phyloP scores from a whole-genome alignment of 495 filamentous ascomycete genomes.

The Penicillium nucicola region DNA sequence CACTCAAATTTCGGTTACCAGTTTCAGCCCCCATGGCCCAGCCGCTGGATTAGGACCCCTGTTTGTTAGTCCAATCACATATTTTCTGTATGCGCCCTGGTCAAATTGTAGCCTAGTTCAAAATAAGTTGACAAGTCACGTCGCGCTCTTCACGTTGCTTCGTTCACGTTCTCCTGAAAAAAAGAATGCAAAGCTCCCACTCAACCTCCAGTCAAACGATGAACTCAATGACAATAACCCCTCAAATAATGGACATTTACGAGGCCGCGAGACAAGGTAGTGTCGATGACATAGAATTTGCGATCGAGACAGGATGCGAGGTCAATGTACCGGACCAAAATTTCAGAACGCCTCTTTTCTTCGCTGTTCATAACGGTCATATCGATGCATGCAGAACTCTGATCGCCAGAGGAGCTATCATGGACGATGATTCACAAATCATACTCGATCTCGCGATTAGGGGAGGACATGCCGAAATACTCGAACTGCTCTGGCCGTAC shows the following conservation, averaged over 20 bases:
- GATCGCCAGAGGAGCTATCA: neutral
- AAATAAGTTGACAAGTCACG: too few species aligned
- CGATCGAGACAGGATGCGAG: neutral
- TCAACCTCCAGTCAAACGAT: too few species aligned
- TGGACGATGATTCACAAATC: neutral
- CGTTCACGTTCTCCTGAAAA: too few species aligned
- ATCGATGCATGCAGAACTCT: neutral
- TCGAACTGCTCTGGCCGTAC: neutral
- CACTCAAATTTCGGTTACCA: too few species aligned
- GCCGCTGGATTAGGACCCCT: too few species aligned
- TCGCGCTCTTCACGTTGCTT: too few species aligned
- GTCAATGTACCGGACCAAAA: neutral
- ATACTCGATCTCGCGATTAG: neutral
- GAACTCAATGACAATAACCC: too few species aligned
- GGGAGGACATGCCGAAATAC: neutral
- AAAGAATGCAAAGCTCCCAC: too few species aligned
- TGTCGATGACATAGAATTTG: neutral
- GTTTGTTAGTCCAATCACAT: too few species aligned
- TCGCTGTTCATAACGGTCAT: neutral
- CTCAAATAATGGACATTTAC: neutral
- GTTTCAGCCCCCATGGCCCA: too few species aligned
- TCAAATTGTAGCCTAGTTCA: too few species aligned
- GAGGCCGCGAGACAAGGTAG: neutral
- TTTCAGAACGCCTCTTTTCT: neutral
- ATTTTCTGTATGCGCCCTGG: too few species aligned